A percentile compares a stretch with the other conserved stretches of the same genome.
phyloP scores from a whole-genome alignment of 441 rosid species.

The Erysimum cheiri region DNA sequence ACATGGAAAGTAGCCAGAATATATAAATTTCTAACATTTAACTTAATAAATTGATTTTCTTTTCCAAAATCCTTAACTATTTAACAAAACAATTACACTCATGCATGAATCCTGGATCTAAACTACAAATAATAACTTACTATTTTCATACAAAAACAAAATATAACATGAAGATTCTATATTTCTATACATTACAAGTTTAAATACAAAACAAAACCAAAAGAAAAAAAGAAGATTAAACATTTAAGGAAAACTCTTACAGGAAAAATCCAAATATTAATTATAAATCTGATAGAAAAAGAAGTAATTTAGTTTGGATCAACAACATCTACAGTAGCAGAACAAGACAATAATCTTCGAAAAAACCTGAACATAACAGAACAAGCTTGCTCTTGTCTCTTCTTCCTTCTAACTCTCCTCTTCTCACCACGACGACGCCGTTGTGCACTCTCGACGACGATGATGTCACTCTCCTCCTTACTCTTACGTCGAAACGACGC shows the following conservation, averaged over 20 bases:
- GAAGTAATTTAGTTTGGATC: slow-evolving; percentile 44
- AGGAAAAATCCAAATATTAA: slow-evolving; percentile 8
- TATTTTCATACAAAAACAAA: slow-evolving; percentile 3
- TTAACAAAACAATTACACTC: background rate
- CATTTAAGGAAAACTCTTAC: slow-evolving; percentile 5
- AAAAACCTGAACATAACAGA: slow-evolving; percentile 66
- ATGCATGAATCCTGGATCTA: slow-evolving; percentile 18
- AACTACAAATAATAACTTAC: background rate
- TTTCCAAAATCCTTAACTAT: slow-evolving; percentile 3
- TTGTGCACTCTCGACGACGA: slow-evolving; percentile 33
- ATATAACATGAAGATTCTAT: slow-evolving; percentile 8
- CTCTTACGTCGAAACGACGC: slow-evolving; percentile 17
- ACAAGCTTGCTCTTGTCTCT: slow-evolving; percentile 56
- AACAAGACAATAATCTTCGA: slow-evolving; percentile 71
- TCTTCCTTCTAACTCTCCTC: slow-evolving; percentile 62
- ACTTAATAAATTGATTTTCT: background rate
- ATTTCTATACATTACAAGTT: slow-evolving; percentile 14
- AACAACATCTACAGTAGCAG: slow-evolving; percentile 76
- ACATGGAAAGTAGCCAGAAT: background rate
- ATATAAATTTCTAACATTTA: background rate
- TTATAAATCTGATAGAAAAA: slow-evolving; percentile 22
- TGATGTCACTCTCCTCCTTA: slow-evolving; percentile 40
- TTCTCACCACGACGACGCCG: slow-evolving; percentile 42
- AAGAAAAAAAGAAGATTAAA: background rate
- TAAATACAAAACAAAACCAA: slow-evolving; percentile 26